Evolutionary conservation across 257 asterid species (phyloP).

Genomic region (Fraxinus quadrangulata): DNA sequence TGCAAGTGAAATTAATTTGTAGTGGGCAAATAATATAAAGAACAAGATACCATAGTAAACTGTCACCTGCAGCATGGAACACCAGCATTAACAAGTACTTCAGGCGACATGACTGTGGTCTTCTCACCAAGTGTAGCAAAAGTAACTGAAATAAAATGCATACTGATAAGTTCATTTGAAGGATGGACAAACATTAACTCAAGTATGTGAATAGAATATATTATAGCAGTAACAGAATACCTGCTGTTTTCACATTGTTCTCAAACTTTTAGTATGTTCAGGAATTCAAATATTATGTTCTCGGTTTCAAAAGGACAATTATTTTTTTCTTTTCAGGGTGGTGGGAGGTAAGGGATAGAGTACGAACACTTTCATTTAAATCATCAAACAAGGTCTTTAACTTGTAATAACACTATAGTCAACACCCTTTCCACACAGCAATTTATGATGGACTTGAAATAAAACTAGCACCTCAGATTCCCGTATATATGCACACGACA

Average conservation of each 20-base stretch:
- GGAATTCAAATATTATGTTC: background rate
- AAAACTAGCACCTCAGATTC: background rate
- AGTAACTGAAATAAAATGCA: slow-evolving; percentile 67
- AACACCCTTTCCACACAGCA: background rate
- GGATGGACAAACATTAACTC: slow-evolving; percentile 18
- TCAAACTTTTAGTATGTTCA: background rate
- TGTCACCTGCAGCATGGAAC: slow-evolving; percentile 99
- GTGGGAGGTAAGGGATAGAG: background rate
- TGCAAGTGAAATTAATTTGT: slow-evolving; percentile 18
- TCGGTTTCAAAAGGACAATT: background rate
- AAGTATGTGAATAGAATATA: slow-evolving; percentile 1
- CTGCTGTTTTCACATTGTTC: background rate
- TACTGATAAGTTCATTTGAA: slow-evolving; percentile 25
- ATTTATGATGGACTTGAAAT: background rate
- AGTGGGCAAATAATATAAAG: slow-evolving; percentile 24
- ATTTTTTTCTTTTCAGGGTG: background rate
- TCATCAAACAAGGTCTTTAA: background rate
- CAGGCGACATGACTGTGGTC: slow-evolving; percentile 98
- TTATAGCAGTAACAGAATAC: background rate
- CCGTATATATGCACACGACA: background rate
- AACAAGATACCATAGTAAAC: slow-evolving; percentile 27
- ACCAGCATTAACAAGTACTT: slow-evolving; percentile 90
- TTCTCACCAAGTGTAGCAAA: slow-evolving; percentile 97
- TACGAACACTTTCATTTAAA: background rate
- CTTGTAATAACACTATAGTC: background rate